These are phyloP conservation scores for Cichorium intybus DNA, from an alignment of 140 eudicot species.

Conservation along the genomic window DNA sequence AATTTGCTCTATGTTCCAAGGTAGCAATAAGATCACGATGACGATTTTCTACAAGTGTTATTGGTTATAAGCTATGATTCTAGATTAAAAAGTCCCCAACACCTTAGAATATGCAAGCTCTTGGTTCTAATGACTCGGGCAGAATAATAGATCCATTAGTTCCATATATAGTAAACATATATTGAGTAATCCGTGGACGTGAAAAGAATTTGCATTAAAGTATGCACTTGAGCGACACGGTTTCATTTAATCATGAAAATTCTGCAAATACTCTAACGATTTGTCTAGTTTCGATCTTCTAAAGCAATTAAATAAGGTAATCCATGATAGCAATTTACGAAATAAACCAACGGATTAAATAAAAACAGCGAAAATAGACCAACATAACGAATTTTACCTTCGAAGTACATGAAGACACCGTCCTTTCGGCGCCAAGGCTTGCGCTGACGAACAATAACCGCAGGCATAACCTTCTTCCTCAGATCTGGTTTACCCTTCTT, in stretches of 20 bases:
- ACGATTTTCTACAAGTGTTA: too few species aligned
- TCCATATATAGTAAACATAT: background rate
- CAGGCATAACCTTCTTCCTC: slow-evolving; percentile 98
- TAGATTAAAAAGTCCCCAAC: too few species aligned
- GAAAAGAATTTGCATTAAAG: too few species aligned
- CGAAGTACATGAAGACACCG: slow-evolving; percentile 90
- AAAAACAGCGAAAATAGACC: too few species aligned
- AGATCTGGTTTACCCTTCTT: slow-evolving; percentile 98
- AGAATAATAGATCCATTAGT: background rate
- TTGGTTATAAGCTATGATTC: too few species aligned
- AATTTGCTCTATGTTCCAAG: too few species aligned
- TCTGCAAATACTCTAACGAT: background rate
- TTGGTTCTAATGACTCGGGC: background rate
- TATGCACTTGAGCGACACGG: too few species aligned
- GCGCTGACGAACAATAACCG: slow-evolving; percentile 91
- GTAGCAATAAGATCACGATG: too few species aligned
- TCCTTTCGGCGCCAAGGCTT: slow-evolving; percentile 99
- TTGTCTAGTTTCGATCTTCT: background rate
- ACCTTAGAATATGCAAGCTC: too few species aligned
- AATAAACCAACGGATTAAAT: background rate
- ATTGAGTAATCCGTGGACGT: background rate
- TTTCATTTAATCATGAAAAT: too few species aligned
- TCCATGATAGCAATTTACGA: background rate
- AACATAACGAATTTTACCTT: slow-evolving; percentile 37
- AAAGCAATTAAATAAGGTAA: too few species aligned